Base-by-base conservation (phyloP, 108 stramenopile genomes). In the Conticribra guillardii region DNA sequence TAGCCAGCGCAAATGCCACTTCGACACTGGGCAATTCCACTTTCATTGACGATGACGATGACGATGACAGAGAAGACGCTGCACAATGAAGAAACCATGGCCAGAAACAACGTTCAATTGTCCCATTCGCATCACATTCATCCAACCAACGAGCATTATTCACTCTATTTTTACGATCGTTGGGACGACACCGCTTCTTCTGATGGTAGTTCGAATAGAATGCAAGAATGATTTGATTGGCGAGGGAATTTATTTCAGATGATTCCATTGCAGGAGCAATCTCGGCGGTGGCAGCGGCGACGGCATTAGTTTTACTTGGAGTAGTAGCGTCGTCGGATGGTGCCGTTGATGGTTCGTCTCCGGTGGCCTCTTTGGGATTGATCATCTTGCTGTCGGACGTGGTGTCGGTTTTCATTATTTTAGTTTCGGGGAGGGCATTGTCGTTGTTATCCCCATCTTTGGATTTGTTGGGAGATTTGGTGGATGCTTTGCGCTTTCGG, bases 51-150 rank as follows among this genome's bases (percentile, higher is more conserved):
- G 2, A 27, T 45, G 24, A 27, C 31, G 2, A 53, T 17, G 24
- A 8, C 41, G 37, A 11, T 0, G 9, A 16, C 4, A n/a, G 62
- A 23, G 11, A 41, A 41, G 27, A 16, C 28, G 29, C 27, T 9
- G 34, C 71, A 54, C 61, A 52, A 16, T 45, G 54, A 3, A 75
- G 27, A 54, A 75, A 75, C 48, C 58, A 67, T 4, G 74, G 74
- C 74, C 74, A 75, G 3, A 75, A 41, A 17, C 31, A 44, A 3
- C 59, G 59, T 37, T 75, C 74, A 32, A 75, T 34, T 2, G 74
- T 61, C 7, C 74, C 74, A 34, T 48, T 34, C 11, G 60, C 14
- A 41, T 61, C 52, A 33, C 70, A 71, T 15, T 71, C 53, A 53
- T 60, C 26, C 4, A 71, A 50, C 19, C 58, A 54, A 26, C 37